Base-by-base conservation (phyloP, 2,329 filamentous ascomycete genomes). In the Alternaria novae-zelandiae region DNA sequence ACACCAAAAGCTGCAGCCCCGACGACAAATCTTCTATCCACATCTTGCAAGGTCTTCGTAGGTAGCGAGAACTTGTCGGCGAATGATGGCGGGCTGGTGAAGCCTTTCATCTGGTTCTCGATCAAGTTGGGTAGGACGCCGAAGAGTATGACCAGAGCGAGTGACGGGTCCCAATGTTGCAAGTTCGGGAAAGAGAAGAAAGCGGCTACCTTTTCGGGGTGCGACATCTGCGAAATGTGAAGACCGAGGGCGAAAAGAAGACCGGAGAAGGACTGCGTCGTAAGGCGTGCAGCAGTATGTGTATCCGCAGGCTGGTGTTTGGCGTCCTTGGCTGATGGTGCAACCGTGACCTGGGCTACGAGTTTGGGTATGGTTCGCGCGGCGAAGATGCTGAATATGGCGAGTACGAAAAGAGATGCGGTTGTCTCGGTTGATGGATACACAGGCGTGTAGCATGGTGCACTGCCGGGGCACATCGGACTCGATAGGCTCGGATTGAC, bases 211-310 rank as follows among this genome's bases (percentile, higher is more conserved):
- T 87, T 87, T 0, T 77, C 75, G 0, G 85, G 81, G 26, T 83
- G 77, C 0, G 84, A 80, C 85, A 87, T 86, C 15, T 84, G 84
- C 4, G 82, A 82, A 47, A 86, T 81, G 30, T 85, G 74, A 4
- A 87, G 79, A 2, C 85, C 85, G 1, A 86, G 76, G 1, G 83
- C 85, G 53, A 86, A 86, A 57, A 85, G 78, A 2, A 86, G 67
- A 3, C 85, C 85, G 0, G 83, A 78, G 41, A 85, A 75, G 61
- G 83, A 83, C 7, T 80, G 78, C 26, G 82, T 83, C 3, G 79
- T 68, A 0, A 72, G 70, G 23, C 75, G 78, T 2, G 81, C 80
- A 23, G 68, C 64, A 4, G 45, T 32, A 15, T 54, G 59, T 4
- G 54, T 11, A 13, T 59, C 32, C 4, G 51, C 17, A 6, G 58